Conservation (phyloP, 768 basidiomycete species). For the Fomitopsis pulvina region DNA sequence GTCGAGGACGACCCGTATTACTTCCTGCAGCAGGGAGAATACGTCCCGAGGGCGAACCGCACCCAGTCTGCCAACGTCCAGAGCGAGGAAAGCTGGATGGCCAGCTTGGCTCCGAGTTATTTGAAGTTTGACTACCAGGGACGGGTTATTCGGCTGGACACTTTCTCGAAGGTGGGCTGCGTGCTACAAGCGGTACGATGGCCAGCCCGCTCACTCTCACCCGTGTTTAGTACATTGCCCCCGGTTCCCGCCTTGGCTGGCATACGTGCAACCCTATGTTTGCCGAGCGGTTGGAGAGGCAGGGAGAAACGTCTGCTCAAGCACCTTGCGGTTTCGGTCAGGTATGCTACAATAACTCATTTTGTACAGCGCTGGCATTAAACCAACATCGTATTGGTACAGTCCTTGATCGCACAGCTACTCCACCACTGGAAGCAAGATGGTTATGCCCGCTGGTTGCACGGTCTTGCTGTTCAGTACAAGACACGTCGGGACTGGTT, state of each 20-base stretch:
- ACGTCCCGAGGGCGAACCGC: conserved; percentile 38
- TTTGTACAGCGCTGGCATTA: background rate
- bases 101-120: conserved; percentile 54
- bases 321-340: conserved; percentile 69
- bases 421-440: conserved; percentile 60
- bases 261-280: conserved; percentile 73
- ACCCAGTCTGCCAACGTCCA: conserved; percentile 17
- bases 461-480: conserved; percentile 52
- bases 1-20: conserved; percentile 84
- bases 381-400: background rate
- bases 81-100: conserved; percentile 41
- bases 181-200: background rate
- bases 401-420: conserved; percentile 54
- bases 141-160: conserved; percentile 78
- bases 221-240: conserved; percentile 57
- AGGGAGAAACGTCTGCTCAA: conserved; percentile 62
- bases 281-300: conserved; percentile 66
- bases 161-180: conserved; percentile 58
- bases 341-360: conserved; percentile 23
- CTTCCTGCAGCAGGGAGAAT: conserved; percentile 60
- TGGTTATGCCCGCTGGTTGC: conserved; percentile 50
- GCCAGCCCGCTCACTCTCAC: conserved; percentile 1
- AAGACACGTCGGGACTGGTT: conserved; percentile 52
- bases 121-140: conserved; percentile 74
- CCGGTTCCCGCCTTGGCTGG: conserved; percentile 75